phyloP scores from a whole-genome alignment of 768 basidiomycete genomes.

The Phanerodontia chrysosporium region DNA sequence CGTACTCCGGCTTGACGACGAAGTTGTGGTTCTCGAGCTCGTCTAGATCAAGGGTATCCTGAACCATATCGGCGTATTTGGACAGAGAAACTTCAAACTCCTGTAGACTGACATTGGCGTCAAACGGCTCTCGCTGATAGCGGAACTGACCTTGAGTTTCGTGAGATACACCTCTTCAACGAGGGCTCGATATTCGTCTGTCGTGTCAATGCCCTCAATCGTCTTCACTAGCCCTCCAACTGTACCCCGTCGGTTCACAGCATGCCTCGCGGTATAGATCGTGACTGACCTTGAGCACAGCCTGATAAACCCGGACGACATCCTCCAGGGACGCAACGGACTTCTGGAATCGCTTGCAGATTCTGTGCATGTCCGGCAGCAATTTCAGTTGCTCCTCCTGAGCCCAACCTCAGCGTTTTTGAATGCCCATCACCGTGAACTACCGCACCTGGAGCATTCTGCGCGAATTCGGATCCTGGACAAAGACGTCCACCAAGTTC shows the following conservation, averaged over 20 bases:
- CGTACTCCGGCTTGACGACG: conserved; percentile 90
- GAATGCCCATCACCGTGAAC: neutral
- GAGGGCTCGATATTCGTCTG: conserved; percentile 46
- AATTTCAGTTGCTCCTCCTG: conserved; percentile 84
- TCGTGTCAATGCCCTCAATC: conserved; percentile 47
- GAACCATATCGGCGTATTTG: conserved; percentile 91
- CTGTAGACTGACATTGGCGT: too few relatives aligned
- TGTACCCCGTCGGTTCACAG: conserved; percentile 24
- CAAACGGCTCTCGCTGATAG: too few relatives aligned
- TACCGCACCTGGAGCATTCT: conserved; percentile 62
- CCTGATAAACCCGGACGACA: conserved; percentile 94
- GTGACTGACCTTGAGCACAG: conserved; percentile 71
- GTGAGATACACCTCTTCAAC: conserved; percentile 66
- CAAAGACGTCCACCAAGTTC: conserved; percentile 80
- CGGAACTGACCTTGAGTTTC: conserved; percentile 48
- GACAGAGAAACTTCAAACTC: conserved; percentile 56
- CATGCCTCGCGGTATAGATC: neutral
- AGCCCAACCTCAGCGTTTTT: neutral
- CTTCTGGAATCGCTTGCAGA: conserved; percentile 89
- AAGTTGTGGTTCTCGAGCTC: conserved; percentile 83
- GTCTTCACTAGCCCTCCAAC: conserved; percentile 69
- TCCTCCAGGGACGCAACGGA: conserved; percentile 84
- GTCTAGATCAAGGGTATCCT: conserved; percentile 89
- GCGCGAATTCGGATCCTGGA: conserved; percentile 72
- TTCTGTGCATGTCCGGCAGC: conserved; percentile 92